phyloP scores from a whole-genome alignment of 1,284 basidiomycete genomes.

The Fomitopsis palustris region DNA sequence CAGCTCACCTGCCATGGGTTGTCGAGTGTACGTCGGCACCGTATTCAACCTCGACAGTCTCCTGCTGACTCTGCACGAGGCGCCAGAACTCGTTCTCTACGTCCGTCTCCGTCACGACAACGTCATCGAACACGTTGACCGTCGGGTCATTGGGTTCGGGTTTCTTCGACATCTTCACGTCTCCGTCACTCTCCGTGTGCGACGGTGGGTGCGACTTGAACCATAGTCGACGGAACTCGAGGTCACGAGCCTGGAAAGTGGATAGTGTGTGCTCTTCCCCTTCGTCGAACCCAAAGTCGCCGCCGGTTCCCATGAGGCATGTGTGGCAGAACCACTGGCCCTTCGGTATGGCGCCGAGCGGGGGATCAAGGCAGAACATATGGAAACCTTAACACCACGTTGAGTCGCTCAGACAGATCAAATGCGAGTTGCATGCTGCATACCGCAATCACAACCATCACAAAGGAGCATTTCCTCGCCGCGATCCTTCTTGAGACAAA shows the following conservation, averaged over 20 bases:
- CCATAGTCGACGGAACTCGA: constrained; percentile 87
- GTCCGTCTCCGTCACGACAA: constrained; percentile 80
- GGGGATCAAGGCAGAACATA: constrained; percentile 94
- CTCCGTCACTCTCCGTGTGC: constrained; percentile 7
- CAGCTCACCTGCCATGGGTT: constrained; percentile 86
- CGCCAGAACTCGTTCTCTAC: constrained; percentile 98
- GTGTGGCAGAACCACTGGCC: constrained; percentile 97
- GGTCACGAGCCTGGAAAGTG: constrained; percentile 90
- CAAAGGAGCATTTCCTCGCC: constrained; percentile 93
- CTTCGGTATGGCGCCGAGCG: constrained; percentile 79
- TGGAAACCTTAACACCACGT: constrained; percentile 72
- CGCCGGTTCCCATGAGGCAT: constrained; percentile 92
- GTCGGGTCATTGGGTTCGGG: constrained; percentile 36
- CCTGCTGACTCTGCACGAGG: constrained; percentile 83
- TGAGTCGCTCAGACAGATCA: neutral
- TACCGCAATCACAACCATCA: constrained; percentile 95
- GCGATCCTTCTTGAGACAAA: constrained; percentile 85
- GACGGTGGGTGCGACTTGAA: constrained; percentile 74
- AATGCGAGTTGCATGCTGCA: constrained; percentile 20
- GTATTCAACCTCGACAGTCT: constrained; percentile 98
- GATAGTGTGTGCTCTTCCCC: constrained; percentile 94
- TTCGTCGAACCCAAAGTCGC: constrained; percentile 98
- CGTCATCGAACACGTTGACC: constrained; percentile 58
- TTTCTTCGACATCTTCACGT: neutral
- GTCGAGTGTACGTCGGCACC: constrained; percentile 98